phyloP scores from a whole-genome alignment of 2,329 filamentous ascomycete genomes.

The Pyricularia pennisetigena region DNA sequence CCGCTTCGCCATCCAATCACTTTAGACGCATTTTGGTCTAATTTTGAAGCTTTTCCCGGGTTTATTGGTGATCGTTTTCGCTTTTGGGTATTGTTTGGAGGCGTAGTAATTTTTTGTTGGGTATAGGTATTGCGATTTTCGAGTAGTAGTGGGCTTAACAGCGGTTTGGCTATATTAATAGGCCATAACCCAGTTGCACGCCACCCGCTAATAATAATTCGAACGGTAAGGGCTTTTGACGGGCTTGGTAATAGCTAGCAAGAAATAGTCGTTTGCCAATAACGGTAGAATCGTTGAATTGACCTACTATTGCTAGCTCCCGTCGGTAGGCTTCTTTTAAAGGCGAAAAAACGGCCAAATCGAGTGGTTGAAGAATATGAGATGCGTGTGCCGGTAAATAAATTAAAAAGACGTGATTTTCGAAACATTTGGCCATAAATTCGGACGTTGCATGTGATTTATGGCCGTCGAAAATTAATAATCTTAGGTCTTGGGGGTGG shows the following conservation, averaged over 20 bases:
- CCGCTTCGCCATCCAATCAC: too few species aligned
- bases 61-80: neutral
- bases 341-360: conserved; percentile 1
- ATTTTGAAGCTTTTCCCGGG: neutral
- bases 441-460: neutral
- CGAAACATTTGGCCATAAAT: neutral
- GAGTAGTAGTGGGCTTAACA: neutral
- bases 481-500: neutral
- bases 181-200: conserved; percentile 1
- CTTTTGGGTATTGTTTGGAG: neutral
- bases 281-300: neutral
- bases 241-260: neutral
- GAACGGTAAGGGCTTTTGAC: neutral
- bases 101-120: neutral
- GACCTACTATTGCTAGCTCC: neutral
- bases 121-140: neutral
- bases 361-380: neutral
- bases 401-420: neutral
- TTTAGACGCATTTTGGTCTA: too few species aligned
- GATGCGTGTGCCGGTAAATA: conserved; percentile 1
- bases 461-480: neutral
- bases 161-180: conserved; percentile 2
- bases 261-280: neutral
- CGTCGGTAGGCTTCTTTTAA: neutral
- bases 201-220: neutral